Base-by-base conservation (phyloP, 1,284 basidiomycete species). In the Exobasidium rhododendri region DNA sequence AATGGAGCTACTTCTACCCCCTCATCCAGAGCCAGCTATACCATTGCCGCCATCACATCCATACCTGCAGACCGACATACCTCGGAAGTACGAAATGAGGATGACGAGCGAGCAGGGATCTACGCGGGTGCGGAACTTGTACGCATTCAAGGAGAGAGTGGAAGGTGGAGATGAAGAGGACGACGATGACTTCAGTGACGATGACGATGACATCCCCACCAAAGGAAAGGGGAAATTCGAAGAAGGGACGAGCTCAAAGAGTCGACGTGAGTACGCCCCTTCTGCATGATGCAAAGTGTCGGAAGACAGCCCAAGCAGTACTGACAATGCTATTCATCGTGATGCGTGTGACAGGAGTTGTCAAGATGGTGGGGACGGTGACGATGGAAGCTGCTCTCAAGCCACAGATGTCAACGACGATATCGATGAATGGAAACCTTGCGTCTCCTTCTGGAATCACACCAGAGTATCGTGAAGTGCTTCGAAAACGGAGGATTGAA, bases 391-490 rank as follows among this genome's bases (percentile, higher is more conserved):
- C 75, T 0, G 67, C 75, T 0, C 62, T 78, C 0, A 73, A 75
- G 56, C 75, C 75, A 40, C 52, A 55, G 28, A 28, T 50, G n/a
- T 20, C 47, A 6, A 4, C 47, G 28, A 13, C 13, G 3, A 47
- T 30, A 26, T 54, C 20, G n/a, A 20, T n/a, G 17, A 32, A 30
- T 17, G 47, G 40, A 3, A 46, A 31, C 20, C 14, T 14, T n/a
- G 52, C 32, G 14, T n/a, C 31, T 4, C 10, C 22, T 26, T 20
- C 40, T 6, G 52, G 7, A 63, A 76, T 80, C 31, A 80, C 79
- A 31, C 74, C 79, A 5, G 80, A 81, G 56, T 83, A 83, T 64
- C 74, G 81, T n/a, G 77, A 78, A 61, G 80, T 83, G 14, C 72
- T 83, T 11, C 76, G 80, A 32, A 77, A 80, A 50, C 67, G 83